phyloP scores from a whole-genome alignment of 169 alveolate species.

The Plasmodium berghei region DNA sequence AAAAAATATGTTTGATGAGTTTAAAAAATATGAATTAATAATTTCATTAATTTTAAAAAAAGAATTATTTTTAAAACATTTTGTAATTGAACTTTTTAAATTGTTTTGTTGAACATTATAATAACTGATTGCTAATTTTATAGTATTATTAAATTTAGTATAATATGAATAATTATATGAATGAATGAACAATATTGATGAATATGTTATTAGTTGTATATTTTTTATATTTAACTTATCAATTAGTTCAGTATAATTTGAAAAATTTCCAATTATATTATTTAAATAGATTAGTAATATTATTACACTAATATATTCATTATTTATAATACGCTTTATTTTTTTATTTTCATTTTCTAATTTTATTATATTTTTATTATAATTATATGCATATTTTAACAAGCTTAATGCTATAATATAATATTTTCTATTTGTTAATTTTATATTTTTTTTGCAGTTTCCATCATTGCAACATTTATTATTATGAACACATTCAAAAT shows the following conservation, averaged over 20 bases:
- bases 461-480: no score
- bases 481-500: neutral
- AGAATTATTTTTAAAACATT: conserved; percentile 65
- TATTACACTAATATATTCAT: conserved; percentile 47
- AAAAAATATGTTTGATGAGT: conserved; percentile 38
- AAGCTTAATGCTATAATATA: conserved; percentile 43
- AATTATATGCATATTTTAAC: conserved; percentile 41
- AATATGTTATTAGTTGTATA: conserved; percentile 54
- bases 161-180: conserved; percentile 45
- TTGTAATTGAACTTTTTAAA: conserved; percentile 26
- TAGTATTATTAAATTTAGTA: conserved; percentile 7
- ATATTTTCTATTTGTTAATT: conserved; percentile 7
- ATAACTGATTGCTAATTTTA: conserved; percentile 39
- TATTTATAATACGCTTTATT: conserved; percentile 27
- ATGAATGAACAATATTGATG: conserved; percentile 50
- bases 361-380: conserved; percentile 8
- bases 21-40: conserved; percentile 50
- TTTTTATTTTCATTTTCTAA: conserved; percentile 54
- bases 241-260: conserved; percentile 13
- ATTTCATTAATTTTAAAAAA: conserved; percentile 64
- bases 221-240: conserved; percentile 61
- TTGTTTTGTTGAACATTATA: conserved; percentile 54
- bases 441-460: conserved; percentile 5
- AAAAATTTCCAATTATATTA: conserved; percentile 41
- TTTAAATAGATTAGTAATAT: conserved; percentile 44